Evolutionary conservation across 2,329 filamentous ascomycete species (phyloP).

Genomic region (Aspergillus carbonarius): DNA sequence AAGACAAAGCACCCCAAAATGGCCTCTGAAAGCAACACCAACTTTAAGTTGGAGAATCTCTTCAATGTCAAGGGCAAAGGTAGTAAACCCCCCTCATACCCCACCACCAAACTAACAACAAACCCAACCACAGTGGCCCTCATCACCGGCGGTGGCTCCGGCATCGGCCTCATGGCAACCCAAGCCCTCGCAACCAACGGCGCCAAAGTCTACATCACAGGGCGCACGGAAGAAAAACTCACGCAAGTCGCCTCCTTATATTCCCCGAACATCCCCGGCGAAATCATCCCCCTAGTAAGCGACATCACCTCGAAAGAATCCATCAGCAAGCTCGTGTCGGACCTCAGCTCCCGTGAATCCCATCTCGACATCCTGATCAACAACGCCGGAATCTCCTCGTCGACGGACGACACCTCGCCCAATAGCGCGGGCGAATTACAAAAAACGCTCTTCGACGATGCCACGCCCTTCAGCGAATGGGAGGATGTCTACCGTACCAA

Average conservation of each 20-base stretch:
- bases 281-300: conserved; percentile 61
- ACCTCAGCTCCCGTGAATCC: conserved; percentile 60
- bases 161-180: conserved; percentile 65
- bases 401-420: conserved; percentile 53
- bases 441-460: conserved; percentile 63
- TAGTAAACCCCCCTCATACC: no score
- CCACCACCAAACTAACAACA: conserved; percentile 1
- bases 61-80: conserved; percentile 55
- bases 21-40: conserved; percentile 37
- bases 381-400: conserved; percentile 67
- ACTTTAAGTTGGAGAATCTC: conserved; percentile 52
- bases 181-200: conserved; percentile 60
- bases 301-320: conserved; percentile 66
- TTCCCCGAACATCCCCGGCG: conserved; percentile 50
- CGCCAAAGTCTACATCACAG: conserved; percentile 62
- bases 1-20: conserved; percentile 9
- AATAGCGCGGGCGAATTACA: conserved; percentile 60
- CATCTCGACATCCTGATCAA: conserved; percentile 69
- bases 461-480: conserved; percentile 67
- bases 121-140: conserved; percentile 49
- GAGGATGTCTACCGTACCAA: conserved; percentile 71
- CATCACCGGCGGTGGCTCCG: conserved; percentile 62
- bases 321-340: conserved; percentile 55
- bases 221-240: conserved; percentile 48
- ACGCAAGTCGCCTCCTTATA: conserved; percentile 37